phyloP scores from a whole-genome alignment of 2,329 filamentous ascomycete genomes.

The Apiospora rasikravindrae region DNA sequence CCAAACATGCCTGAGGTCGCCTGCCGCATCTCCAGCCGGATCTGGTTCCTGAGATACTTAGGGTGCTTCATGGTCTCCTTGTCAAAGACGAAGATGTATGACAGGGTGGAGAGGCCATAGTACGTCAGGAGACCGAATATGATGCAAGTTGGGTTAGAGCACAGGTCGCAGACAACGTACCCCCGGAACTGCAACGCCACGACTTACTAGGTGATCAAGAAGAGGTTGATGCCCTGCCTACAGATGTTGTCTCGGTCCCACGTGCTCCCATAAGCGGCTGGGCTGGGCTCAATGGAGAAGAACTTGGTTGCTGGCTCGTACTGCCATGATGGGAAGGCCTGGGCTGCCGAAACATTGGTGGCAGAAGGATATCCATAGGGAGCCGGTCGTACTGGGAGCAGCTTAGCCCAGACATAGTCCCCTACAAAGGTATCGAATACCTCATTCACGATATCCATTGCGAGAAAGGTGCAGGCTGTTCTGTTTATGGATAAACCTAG shows the following conservation, averaged over 20 bases:
- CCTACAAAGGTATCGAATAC: slow-evolving; percentile 80
- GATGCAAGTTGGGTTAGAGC: slow-evolving; percentile 54
- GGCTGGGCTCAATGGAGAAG: slow-evolving; percentile 70
- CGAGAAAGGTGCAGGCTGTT: slow-evolving; percentile 29
- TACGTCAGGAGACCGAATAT: slow-evolving; percentile 85
- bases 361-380: slow-evolving; percentile 58
- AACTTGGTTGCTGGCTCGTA: slow-evolving; percentile 77
- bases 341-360: slow-evolving; percentile 58
- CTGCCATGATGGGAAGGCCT: slow-evolving; percentile 64
- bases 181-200: neutral
- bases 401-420: slow-evolving; percentile 77
- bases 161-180: neutral
- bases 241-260: slow-evolving; percentile 78
- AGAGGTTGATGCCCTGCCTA: slow-evolving; percentile 77
- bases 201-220: slow-evolving; percentile 82
- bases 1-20: slow-evolving; percentile 76
- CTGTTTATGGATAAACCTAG: slow-evolving; percentile 27
- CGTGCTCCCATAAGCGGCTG: slow-evolving; percentile 79
- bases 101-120: slow-evolving; percentile 81
- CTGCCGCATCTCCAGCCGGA: slow-evolving; percentile 83
- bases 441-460: slow-evolving; percentile 93
- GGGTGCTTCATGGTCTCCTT: slow-evolving; percentile 88
- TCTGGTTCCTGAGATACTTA: slow-evolving; percentile 94
- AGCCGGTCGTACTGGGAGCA: slow-evolving; percentile 65
- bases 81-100: slow-evolving; percentile 90